Evolutionary conservation across 768 basidiomycete genomes (phyloP).

Genomic region (Tubosaeta sp.): DNA sequence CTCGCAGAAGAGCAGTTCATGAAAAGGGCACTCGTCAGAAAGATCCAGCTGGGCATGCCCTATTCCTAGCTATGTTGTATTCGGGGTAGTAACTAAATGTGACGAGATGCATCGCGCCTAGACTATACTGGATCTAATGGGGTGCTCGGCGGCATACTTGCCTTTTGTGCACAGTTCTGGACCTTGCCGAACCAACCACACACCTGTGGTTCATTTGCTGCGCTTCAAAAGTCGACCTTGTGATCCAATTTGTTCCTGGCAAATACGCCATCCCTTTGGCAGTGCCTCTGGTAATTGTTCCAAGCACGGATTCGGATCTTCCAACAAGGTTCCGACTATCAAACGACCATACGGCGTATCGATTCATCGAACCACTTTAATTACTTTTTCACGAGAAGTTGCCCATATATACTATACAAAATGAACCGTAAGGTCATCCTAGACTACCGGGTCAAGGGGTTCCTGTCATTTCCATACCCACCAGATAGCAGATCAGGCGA

Average conservation of each 20-base stretch:
- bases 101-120: slow-evolving; percentile 25
- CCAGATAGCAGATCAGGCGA: slow-evolving; percentile 18
- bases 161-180: slow-evolving; percentile 36
- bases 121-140: slow-evolving; percentile 22
- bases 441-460: slow-evolving; percentile 23
- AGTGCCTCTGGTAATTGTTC: slow-evolving; percentile 29
- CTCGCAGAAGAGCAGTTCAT: slow-evolving; percentile 96
- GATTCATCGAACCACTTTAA: slow-evolving; percentile 26
- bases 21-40: slow-evolving; percentile 92
- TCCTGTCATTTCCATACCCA: slow-evolving; percentile 15
- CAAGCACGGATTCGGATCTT: slow-evolving; percentile 31
- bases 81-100: slow-evolving; percentile 27
- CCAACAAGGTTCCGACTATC: slow-evolving; percentile 26
- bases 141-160: slow-evolving; percentile 35
- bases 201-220: slow-evolving; percentile 20
- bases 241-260: slow-evolving; percentile 30
- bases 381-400: slow-evolving; percentile 22
- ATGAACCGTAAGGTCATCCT: slow-evolving; percentile 11
- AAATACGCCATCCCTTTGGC: slow-evolving; percentile 21
- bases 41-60: slow-evolving; percentile 63
- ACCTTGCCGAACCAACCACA: slow-evolving; percentile 15
- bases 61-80: slow-evolving; percentile 36
- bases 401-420: slow-evolving; percentile 15
- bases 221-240: slow-evolving; percentile 14
- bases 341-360: slow-evolving; percentile 19